A percentile compares a stretch with the other conserved stretches of the same genome.
phyloP scores from a whole-genome alignment of 1,284 basidiomycete species.

The Cystobasidium pallidum region DNA sequence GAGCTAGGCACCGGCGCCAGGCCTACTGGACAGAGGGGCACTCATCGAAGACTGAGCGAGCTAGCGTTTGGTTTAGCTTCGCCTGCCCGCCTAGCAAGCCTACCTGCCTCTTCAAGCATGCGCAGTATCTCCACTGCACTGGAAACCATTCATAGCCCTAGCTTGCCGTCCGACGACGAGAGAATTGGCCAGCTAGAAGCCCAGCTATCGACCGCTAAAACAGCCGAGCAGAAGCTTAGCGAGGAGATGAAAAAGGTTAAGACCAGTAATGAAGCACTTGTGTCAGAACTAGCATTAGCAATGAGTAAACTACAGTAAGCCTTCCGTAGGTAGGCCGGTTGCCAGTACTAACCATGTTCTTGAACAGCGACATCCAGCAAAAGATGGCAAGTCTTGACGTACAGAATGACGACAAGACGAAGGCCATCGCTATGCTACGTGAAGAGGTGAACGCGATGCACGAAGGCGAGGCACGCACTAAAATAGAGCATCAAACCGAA shows the following conservation, averaged over 20 bases:
- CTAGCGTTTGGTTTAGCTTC: slow-evolving; percentile 37
- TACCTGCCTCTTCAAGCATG: slow-evolving; percentile 24
- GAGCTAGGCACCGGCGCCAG: slow-evolving; percentile 26
- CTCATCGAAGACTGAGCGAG: slow-evolving; percentile 23
- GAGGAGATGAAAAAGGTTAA: not conserved
- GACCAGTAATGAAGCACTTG: not conserved
- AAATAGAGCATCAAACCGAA: not conserved
- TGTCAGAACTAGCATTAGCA: not conserved
- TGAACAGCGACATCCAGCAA: not conserved
- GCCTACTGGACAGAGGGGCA: slow-evolving; percentile 17
- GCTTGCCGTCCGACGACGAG: not conserved
- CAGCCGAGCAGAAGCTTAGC: not conserved
- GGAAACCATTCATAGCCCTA: slow-evolving; percentile 25
- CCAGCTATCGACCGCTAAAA: too few relatives aligned
- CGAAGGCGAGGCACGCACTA: not conserved
- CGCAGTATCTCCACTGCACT: slow-evolving; percentile 34
- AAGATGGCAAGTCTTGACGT: not conserved
- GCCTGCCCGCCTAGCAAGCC: not conserved
- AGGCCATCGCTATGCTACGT: not conserved
- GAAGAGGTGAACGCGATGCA: not conserved
- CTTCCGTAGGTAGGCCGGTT: not conserved
- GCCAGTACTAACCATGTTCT: not conserved
- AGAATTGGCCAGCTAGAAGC: slow-evolving; percentile 3
- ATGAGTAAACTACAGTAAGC: not conserved
- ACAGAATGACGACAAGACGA: not conserved